These are phyloP conservation scores for Metschnikowia gruessii DNA, from an alignment of 805 yeast genomes.

Conservation along the genomic window DNA sequence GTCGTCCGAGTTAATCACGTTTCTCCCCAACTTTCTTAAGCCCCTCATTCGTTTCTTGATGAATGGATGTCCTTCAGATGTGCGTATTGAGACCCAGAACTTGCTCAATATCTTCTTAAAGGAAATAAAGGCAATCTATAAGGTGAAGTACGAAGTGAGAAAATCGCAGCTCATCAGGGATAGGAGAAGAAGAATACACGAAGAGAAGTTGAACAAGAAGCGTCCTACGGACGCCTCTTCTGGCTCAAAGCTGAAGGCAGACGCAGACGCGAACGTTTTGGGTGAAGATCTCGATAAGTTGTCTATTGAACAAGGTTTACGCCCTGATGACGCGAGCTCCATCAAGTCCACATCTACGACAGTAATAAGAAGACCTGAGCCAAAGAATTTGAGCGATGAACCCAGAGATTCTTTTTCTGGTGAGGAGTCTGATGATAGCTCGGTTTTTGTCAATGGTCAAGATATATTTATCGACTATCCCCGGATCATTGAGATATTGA, in stretches of 20 bases:
- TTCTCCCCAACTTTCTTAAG: slow-evolving; percentile 84
- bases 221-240: neutral
- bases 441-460: slow-evolving; percentile 47
- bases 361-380: slow-evolving; percentile 18
- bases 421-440: slow-evolving; percentile 24
- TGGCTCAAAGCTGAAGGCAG: neutral
- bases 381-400: slow-evolving; percentile 2
- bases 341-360: slow-evolving; percentile 29
- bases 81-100: slow-evolving; percentile 78
- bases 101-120: slow-evolving; percentile 70
- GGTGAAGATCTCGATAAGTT: slow-evolving; percentile 1
- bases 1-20: slow-evolving; percentile 80
- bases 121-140: slow-evolving; percentile 76
- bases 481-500: slow-evolving; percentile 72
- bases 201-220: neutral
- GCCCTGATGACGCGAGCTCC: slow-evolving; percentile 17
- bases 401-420: neutral
- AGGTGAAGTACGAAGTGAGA: slow-evolving; percentile 55
- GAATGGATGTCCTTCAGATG: slow-evolving; percentile 83
- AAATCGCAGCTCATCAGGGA: slow-evolving; percentile 22
- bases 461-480: slow-evolving; percentile 80
- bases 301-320: neutral
- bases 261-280: neutral
- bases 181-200: slow-evolving; percentile 7
- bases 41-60: slow-evolving; percentile 72